These are phyloP conservation scores for Shiraia sp. DNA, from an alignment of 2,329 filamentous ascomycete species.

Conservation along the genomic window DNA sequence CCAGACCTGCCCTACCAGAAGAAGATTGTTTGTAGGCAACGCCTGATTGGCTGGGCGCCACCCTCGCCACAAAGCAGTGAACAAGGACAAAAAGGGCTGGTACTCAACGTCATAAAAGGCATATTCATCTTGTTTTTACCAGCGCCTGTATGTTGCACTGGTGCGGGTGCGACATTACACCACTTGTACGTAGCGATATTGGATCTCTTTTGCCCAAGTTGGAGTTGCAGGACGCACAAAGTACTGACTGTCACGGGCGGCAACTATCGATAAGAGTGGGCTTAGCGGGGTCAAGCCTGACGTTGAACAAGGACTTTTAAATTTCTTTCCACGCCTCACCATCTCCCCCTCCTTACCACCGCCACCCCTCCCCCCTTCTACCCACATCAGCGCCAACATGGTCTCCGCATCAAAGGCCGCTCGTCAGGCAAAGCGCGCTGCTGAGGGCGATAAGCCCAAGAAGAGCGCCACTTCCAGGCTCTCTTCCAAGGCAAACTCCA, in stretches of 20 bases:
- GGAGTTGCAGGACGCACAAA: too few species aligned
- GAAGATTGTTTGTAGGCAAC: too few species aligned
- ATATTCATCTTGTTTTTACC: constrained; percentile 8
- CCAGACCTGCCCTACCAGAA: constrained; percentile 25
- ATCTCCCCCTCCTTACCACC: constrained; percentile 17
- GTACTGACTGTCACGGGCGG: too few species aligned
- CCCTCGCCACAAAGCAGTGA: constrained; percentile 1
- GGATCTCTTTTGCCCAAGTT: too few species aligned
- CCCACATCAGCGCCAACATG: constrained; percentile 51
- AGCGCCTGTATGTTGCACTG: constrained; percentile 5
- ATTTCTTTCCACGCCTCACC: constrained; percentile 27
- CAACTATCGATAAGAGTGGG: constrained; percentile 23
- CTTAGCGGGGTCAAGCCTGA: constrained; percentile 26
- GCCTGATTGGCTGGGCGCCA: constrained; percentile 3
- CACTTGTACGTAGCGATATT: too few species aligned
- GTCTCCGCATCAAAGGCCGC: constrained; percentile 71
- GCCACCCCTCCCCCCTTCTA: constrained; percentile 16
- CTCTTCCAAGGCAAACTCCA: constrained; percentile 69
- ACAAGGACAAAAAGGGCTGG: constrained; percentile 1
- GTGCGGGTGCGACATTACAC: too few species aligned
- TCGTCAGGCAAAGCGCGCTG: constrained; percentile 67
- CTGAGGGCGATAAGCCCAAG: constrained; percentile 66
- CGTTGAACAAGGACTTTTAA: constrained; percentile 23
- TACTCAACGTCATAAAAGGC: not conserved
- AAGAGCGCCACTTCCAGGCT: constrained; percentile 74